Base-by-base conservation (phyloP, 2,329 filamentous ascomycete species). In the Epichloe hybrida region DNA sequence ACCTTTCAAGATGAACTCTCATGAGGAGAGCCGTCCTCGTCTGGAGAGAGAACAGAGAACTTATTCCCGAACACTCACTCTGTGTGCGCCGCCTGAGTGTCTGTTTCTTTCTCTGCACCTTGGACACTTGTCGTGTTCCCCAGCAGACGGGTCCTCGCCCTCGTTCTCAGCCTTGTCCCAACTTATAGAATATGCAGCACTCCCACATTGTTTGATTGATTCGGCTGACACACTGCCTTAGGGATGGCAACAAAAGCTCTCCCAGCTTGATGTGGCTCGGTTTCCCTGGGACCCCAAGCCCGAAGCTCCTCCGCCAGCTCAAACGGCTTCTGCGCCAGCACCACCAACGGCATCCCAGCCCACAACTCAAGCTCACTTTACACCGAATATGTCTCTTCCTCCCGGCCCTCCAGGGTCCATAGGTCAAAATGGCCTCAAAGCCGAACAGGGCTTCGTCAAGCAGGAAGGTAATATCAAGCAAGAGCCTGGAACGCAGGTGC, bases 281-380 rank as follows among this genome's bases (percentile, higher is more conserved):
- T 96, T 97, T 65, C 91, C 93, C 11, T 98, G 93, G 93, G 93
- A 98, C 64, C 91, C 93, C 42, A 83, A 86, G 63, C 84, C 85
- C 47, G 83, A 86, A 49, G 77, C 79, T n/a, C 57, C 63, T 15
- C 57, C 61, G 21, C 57, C 62, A 56, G 55, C 62, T 66, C 63
- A 69, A 62, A 55, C 68, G 62, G 46, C 64, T 58, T 54, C 58
- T 23, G 52, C 61, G 43, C 54, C 58, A 34, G 43, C 54, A 41
- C 48, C 61, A 31, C 51, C 58, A 27, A 52, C 49, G 55, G 38
- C 59, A 60, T 37, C 52, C 55, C 52, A 49, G 42, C 17, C 46
- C 49, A 51, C 49, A n/a, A 55, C 61, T 6, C 64, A 66, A 54
- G 57, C 61, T 48, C 62, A 63, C 46, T 66, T 64, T 51, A 56